Base-by-base conservation (phyloP, 352 stramenopile species). In the Pythium utonaiense region DNA sequence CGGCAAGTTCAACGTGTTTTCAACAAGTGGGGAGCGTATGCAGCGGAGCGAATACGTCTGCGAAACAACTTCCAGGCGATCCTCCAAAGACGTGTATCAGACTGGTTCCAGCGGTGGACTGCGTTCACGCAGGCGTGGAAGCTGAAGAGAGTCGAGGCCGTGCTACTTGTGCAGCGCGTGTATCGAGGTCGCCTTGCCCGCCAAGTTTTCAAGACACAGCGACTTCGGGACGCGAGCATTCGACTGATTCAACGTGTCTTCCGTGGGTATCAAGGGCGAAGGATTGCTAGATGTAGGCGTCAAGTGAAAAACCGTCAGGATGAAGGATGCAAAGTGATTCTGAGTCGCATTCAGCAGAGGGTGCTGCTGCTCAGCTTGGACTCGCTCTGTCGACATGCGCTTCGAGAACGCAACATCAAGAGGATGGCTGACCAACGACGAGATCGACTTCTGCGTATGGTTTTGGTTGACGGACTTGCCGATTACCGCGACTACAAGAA, bases 91-190 rank as follows among this genome's bases (percentile, higher is more conserved):
- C 74, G 75, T n/a, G 57, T 70, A 19, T 41, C 25, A 0, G 50
- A 75, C 5, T 90, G 80, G 74, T 85, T 89, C 30, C 47, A 67
- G 0, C 67, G 66, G 7, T 94, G 84, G 84, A 17, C 64, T 0
- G 1, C 9, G 1, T 89, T 79, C 62, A 48, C 77, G 1, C 17
- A 27, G 8, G 19, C 44, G 2, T 75, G 56, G 31, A 83, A 82
- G 34, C 27, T 51, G 3, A 50, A 45, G 8, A 74, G 68, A 10
- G 34, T 80, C 0, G 49, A 68, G 4, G 58, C 73, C 3, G 74
- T 74, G 0, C 21, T 73, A 21, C 58, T 81, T 3, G 78, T 92
- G n/a, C 84, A 94, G 58, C 69, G 80, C 10, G 59, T 85, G 31
- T 89, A 83, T 60, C 67, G 80, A 27, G 80, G 80, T 31, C 72